These are phyloP conservation scores for Entamoeba invadens DNA, from an alignment of 208 protist species.

Conservation along the genomic window DNA sequence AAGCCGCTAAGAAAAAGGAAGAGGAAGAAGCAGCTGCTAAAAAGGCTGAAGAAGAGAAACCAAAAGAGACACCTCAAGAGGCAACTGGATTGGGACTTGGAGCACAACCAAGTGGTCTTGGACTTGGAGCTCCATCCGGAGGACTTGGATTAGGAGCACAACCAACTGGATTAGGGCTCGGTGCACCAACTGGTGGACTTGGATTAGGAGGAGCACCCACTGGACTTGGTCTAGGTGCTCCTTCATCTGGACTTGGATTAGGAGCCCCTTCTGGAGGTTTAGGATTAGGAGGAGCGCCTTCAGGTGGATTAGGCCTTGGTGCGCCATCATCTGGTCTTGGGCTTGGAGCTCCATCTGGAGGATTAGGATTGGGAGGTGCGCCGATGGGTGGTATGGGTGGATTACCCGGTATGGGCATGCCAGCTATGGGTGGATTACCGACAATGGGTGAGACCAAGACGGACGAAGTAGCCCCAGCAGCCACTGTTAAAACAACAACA, in stretches of 20 bases:
- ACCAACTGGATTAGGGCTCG: not conserved
- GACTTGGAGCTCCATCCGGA: not conserved
- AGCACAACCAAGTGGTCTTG: not conserved
- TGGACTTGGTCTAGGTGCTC: not conserved
- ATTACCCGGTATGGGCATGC: not conserved
- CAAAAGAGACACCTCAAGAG: too few relatives aligned
- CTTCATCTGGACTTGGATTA: too few relatives aligned
- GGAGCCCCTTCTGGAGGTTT: too few relatives aligned
- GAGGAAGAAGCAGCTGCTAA: not conserved
- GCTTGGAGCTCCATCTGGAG: not conserved
- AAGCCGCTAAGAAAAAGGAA: not conserved
- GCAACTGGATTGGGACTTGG: not conserved
- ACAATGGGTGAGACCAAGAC: not conserved
- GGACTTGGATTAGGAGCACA: not conserved
- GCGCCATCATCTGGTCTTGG: not conserved
- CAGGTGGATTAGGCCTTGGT: not conserved
- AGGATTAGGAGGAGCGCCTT: too few relatives aligned
- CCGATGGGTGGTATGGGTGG: not conserved
- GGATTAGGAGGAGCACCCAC: not conserved
- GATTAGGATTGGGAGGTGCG: not conserved
- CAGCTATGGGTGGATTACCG: not conserved
- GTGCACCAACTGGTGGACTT: not conserved
- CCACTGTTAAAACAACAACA: not conserved
- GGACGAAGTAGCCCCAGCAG: not conserved
- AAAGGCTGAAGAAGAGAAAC: too few relatives aligned